Evolutionary conservation across 306 rosid species (phyloP).

Genomic region (Gillenia trifoliata): DNA sequence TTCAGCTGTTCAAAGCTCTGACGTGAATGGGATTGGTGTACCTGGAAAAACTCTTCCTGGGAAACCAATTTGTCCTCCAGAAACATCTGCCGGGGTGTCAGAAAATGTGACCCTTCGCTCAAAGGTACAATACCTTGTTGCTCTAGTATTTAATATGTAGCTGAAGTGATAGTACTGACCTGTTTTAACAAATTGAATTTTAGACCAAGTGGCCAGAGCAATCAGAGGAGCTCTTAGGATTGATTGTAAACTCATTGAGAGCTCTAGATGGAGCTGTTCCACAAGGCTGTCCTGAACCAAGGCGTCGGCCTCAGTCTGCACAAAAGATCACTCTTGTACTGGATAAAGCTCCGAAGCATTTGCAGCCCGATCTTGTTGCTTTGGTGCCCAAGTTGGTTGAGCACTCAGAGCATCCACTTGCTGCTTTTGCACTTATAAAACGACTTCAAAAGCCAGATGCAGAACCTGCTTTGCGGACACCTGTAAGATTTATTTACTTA

Average conservation of each 20-base stretch:
- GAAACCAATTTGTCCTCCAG: conserved; percentile 69
- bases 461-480: conserved; percentile 74
- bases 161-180: conserved; percentile 23
- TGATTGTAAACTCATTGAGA: conserved; percentile 93
- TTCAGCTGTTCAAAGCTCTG: conserved; percentile 90
- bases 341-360: conserved; percentile 95
- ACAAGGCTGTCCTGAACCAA: conserved; percentile 94
- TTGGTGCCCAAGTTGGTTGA: conserved; percentile 94
- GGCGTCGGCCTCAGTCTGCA: conserved; percentile 94
- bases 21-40: conserved; percentile 38
- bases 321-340: conserved; percentile 87
- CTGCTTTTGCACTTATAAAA: conserved; percentile 88
- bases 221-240: conserved; percentile 96
- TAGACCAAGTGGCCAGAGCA: conserved; percentile 99
- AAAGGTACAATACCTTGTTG: conserved; percentile 52
- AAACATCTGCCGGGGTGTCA: conserved; percentile 65
- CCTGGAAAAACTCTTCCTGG: conserved; percentile 63
- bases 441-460: conserved; percentile 91
- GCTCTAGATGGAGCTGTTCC: conserved; percentile 96
- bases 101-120: conserved; percentile 63
- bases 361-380: conserved; percentile 86
- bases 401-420: conserved; percentile 90
- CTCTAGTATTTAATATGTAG: conserved; percentile 19
- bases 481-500: conserved; percentile 56
- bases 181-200: conserved; percentile 22